Base-by-base conservation (phyloP, 257 asterid genomes). In the Jaltomata sinuosa region DNA sequence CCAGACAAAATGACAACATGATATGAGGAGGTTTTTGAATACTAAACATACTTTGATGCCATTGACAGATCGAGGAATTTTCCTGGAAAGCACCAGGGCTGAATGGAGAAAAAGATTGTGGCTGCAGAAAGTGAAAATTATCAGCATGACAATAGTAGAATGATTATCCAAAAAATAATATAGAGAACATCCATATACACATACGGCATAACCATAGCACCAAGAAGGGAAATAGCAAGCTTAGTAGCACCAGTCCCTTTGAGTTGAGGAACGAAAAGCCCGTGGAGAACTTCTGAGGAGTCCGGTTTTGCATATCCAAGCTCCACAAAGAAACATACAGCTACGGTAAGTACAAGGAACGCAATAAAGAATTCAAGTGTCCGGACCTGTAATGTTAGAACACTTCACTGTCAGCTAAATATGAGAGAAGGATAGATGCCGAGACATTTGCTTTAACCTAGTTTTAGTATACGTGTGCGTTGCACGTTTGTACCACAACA, bases 191-290 rank as follows among this genome's bases (percentile, higher is more conserved):
- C 50, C 36, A 18, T 79, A 82, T 71, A 74, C 59, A 88, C 98
- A 88, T 90, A 97, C 99, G 98, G 98, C 98, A 97, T 97, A 87
- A 95, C 98, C 98, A 95, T 94, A 82, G 98, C 98, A 47, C 99
- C 99, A 83, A 97, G 98, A 50, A 97, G 94, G 45, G 97, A 95
- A 89, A 97, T 95, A 18, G 98, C 98, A 42, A 95, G 92, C 88
- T 90, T 90, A 45, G 98, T 97, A 81, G 98, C 98, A 69, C 98
- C 98, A 87, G 86, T 91, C 83, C 97, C 98, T 85, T 93, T 87
- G 83, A 95, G 92, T 87, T 94, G 94, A 36, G 99, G 98, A 88
- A 97, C 92, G 87, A 97, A 95, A 81, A 95, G 92, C 57, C 99
- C 98, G 7, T 82, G 54, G 11, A 97, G n/a, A 84, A 95, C 96